These are phyloP conservation scores for Barbatosphaeria neglecta DNA, from an alignment of 495 filamentous ascomycete species.

Conservation along the genomic window DNA sequence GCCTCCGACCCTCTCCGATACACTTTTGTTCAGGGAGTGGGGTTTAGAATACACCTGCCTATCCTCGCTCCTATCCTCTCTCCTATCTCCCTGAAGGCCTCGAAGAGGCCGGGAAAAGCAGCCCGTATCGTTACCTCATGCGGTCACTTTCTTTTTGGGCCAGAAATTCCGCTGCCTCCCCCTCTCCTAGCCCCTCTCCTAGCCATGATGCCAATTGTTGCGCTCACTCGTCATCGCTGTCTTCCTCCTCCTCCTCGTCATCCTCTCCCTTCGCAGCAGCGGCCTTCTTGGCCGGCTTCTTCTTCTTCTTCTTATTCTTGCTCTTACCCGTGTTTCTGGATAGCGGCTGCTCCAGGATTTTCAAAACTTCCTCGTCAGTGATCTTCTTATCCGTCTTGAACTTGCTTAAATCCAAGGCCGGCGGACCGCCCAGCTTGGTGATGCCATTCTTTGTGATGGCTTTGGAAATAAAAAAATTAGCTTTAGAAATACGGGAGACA, in stretches of 20 bases:
- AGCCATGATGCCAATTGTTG: background rate
- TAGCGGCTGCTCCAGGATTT: slow-evolving; percentile 81
- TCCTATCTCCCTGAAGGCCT: no score
- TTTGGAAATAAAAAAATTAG: slow-evolving; percentile 24
- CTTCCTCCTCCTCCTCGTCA: slow-evolving; percentile 19
- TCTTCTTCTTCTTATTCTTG: slow-evolving; percentile 90
- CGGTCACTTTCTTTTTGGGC: background rate
- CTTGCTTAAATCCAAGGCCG: slow-evolving; percentile 59
- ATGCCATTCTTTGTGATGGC: slow-evolving; percentile 97
- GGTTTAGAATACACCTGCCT: no score
- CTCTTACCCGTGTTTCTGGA: slow-evolving; percentile 63
- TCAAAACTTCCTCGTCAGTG: slow-evolving; percentile 83
- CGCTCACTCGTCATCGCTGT: slow-evolving; percentile 28
- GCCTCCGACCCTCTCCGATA: background rate
- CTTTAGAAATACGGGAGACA: slow-evolving; percentile 3
- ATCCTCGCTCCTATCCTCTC: background rate
- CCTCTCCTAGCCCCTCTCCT: no score
- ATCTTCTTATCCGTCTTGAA: slow-evolving; percentile 96
- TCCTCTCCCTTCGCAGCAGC: slow-evolving; percentile 19
- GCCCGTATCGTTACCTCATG: background rate
- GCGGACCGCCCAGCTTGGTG: slow-evolving; percentile 67
- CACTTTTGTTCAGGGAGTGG: background rate
- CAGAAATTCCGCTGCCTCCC: background rate
- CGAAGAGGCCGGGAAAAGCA: background rate
- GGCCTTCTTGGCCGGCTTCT: slow-evolving; percentile 54